Evolutionary conservation across 2,329 filamentous ascomycete genomes (phyloP), one percentile per base, ranked within the genome.

Genomic region (Verticillium isaacii): DNA sequence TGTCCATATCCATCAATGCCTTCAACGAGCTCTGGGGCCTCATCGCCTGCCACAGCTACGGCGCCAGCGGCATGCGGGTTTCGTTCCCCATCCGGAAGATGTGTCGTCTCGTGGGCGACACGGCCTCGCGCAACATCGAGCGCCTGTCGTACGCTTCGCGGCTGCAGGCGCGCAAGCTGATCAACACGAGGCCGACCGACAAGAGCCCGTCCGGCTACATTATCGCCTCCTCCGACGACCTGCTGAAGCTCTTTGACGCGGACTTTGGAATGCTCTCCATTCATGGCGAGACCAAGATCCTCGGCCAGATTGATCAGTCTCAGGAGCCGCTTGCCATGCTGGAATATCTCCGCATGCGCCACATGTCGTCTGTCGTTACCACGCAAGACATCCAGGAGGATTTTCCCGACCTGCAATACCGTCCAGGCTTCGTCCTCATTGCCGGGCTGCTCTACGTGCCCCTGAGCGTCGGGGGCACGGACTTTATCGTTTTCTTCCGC

Each of bases 401-500:
- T 66, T 96, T 97, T 61, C 91, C 90, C 0, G 93, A 97, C 68
- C 77, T 97, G 3, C 82, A 83, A 25, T 96, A 96, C 67, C 79
- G 85, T 0, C 92, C 92, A 0, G 92, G 93, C 0, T 95, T 97
- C 69, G 83, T 87, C 62, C 78, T 88, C 23, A 85, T 97, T 62
- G 90, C 92, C 0, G 93, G 93, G 0, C 74, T 96, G 57, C 77
- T 97, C 0, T 88, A 96, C 60, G 92, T 97, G 0, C 93, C 93
- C 0, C 77, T 97, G 2, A 93, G 90, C 17, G 80, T 85, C 1
- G 85, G 86, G 1, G 93, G 93, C 0, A 81, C 80, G 34, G 93
- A 97, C 68, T 97, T 97, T 68, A 96, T 97, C 54, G 90, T 93
- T 0, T 96, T 97, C 71, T 96, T 96, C 76, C 85, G 93, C n/a